Percentiles rank a stretch among this genome's conserved stretches.
Conservation (phyloP, 108 stramenopile species). For the Skeletonema menzelii region DNA sequence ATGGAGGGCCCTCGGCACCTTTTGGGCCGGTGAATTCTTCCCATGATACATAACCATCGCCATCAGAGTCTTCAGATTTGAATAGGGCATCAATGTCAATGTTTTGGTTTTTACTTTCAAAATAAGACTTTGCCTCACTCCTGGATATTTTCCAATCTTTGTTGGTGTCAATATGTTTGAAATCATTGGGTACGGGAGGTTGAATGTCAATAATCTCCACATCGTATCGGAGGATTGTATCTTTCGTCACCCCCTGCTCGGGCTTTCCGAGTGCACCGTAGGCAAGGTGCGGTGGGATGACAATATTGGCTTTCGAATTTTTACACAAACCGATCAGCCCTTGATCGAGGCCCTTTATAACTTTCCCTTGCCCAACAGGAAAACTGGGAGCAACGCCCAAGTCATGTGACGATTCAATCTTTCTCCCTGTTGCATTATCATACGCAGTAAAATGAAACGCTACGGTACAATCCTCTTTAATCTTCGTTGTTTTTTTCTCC, state of each 20-base stretch:
- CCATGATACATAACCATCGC: slow-evolving; percentile 43
- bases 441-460: slow-evolving; percentile 34
- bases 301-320: slow-evolving; percentile 19
- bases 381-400: slow-evolving; percentile 30
- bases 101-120: slow-evolving; percentile 7
- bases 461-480: slow-evolving; percentile 6
- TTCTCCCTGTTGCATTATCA: slow-evolving; percentile 1
- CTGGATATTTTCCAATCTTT: slow-evolving; percentile 30
- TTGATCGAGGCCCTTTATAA: slow-evolving; percentile 27
- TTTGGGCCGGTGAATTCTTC: slow-evolving; percentile 46
- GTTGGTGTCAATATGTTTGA: slow-evolving; percentile 35
- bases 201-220: slow-evolving; percentile 27
- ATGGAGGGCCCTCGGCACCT: slow-evolving; percentile 22
- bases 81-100: slow-evolving; percentile 22
- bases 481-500: slow-evolving; percentile 15
- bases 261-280: slow-evolving; percentile 19
- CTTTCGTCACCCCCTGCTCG: slow-evolving; percentile 11
- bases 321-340: slow-evolving; percentile 34
- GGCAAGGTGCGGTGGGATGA: slow-evolving; percentile 30
- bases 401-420: slow-evolving; percentile 31
- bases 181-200: slow-evolving; percentile 44
- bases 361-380: slow-evolving; percentile 34
- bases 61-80: slow-evolving; percentile 36
- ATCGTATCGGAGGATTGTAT: slow-evolving; percentile 25
- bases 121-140: slow-evolving; percentile 32